Percentiles rank a stretch among this genome's conserved stretches.
Conservation (phyloP, 768 basidiomycete genomes). For the Clathrus columnatus region DNA sequence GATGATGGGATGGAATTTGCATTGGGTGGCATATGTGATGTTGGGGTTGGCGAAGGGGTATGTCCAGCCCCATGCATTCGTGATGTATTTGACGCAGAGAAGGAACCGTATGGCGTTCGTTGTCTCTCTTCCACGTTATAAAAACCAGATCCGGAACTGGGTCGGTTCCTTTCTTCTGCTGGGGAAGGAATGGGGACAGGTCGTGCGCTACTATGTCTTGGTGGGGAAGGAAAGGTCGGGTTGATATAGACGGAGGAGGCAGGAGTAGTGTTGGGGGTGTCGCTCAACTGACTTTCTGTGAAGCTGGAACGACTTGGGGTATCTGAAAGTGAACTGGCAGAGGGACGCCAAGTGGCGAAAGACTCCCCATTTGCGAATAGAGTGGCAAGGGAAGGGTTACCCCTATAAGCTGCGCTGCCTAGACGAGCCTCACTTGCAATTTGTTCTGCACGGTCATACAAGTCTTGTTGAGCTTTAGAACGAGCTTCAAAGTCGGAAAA, state of each 20-base stretch:
- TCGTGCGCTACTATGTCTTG: not conserved
- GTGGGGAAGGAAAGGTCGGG: not conserved
- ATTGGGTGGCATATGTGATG: not conserved
- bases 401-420: not conserved
- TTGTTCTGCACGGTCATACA: not conserved
- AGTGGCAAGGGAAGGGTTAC: not conserved
- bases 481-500: not conserved
- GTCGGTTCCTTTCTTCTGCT: not conserved
- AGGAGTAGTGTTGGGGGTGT: not conserved
- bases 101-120: not conserved
- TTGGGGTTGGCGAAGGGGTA: not conserved
- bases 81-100: not conserved
- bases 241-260: not conserved
- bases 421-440: not conserved
- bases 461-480: not conserved
- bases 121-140: not conserved
- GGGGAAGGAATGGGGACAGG: not conserved
- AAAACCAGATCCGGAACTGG: not conserved
- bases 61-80: not conserved
- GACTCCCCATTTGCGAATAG: not conserved
- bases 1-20: not conserved
- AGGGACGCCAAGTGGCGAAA: not conserved
- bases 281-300: not conserved
- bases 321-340: not conserved
- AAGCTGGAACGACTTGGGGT: not conserved